Evolutionary conservation across 2,329 filamentous ascomycete species (phyloP).

Genomic region (Penicillium sp.): DNA sequence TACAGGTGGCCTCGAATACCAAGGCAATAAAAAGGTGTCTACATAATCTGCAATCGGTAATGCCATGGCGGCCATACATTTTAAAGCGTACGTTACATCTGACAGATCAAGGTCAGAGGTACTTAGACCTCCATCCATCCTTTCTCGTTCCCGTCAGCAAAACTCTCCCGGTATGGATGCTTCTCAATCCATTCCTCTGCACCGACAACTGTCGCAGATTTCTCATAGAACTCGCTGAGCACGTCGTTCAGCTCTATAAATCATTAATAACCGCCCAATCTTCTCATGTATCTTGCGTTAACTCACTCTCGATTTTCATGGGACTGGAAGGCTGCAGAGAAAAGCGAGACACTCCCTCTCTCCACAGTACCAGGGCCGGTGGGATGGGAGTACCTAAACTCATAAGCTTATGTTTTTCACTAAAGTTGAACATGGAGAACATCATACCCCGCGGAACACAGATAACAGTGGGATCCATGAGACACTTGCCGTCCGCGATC

Average conservation of each 20-base stretch:
- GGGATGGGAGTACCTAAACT: slow-evolving; percentile 2
- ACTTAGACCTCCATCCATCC: slow-evolving; percentile 3
- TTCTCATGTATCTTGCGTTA: fast-evolving
- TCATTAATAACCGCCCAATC: not conserved
- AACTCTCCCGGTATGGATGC: slow-evolving; percentile 4
- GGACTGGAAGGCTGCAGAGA: slow-evolving; percentile 7
- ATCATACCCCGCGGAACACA: slow-evolving; percentile 3
- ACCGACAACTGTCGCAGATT: not conserved
- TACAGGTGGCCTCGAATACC: not conserved
- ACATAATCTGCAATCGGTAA: not conserved
- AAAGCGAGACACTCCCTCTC: slow-evolving; percentile 5
- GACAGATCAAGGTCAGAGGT: not conserved
- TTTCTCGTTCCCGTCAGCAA: slow-evolving; percentile 3
- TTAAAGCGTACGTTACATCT: not conserved
- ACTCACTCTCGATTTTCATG: slow-evolving; percentile 6
- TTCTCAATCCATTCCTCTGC: slow-evolving; percentile 10
- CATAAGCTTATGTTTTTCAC: not conserved
- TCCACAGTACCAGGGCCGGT: slow-evolving; percentile 4
- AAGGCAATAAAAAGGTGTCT: not conserved
- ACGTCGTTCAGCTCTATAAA: slow-evolving; percentile 1
- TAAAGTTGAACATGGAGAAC: not conserved
- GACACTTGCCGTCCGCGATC: not conserved
- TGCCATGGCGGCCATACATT: not conserved
- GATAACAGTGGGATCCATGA: slow-evolving; percentile 4
- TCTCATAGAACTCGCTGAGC: slow-evolving; percentile 8